These are phyloP conservation scores for Monosporascus sp. DNA, from an alignment of 2,329 filamentous ascomycete species.

Conservation along the genomic window DNA sequence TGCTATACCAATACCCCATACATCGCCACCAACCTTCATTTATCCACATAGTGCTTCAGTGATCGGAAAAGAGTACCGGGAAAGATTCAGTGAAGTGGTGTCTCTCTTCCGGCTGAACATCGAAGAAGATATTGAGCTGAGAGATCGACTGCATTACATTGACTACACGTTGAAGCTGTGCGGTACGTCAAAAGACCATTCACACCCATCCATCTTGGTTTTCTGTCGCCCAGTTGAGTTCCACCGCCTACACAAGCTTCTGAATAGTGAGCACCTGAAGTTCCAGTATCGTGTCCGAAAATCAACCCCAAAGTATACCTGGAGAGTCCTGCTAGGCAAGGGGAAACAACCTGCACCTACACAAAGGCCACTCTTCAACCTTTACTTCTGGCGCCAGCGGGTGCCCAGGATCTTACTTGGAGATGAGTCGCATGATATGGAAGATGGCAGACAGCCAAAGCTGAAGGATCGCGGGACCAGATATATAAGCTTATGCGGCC, in stretches of 20 bases:
- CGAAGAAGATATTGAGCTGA: not conserved
- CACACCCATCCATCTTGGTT: constrained; percentile 1
- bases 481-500: not conserved
- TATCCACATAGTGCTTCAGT: constrained; percentile 1
- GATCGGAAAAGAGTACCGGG: not conserved
- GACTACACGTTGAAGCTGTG: constrained; percentile 1
- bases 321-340: not conserved
- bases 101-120: constrained; percentile 1
- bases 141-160: not conserved
- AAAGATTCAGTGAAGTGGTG: not conserved
- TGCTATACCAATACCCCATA: not conserved
- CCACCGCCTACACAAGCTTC: not conserved
- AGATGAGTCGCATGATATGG: not conserved
- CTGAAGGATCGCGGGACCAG: not conserved
- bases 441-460: not conserved
- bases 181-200: not conserved
- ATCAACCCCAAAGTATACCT: not conserved
- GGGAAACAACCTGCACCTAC: not conserved
- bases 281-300: not conserved
- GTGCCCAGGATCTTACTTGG: not conserved
- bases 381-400: constrained; percentile 1
- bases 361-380: not conserved
- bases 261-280: not conserved
- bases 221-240: constrained; percentile 1
- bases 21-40: not conserved